Base-by-base conservation (phyloP, 371 early-diverging fungal genomes). In the Mortierella sp. region DNA sequence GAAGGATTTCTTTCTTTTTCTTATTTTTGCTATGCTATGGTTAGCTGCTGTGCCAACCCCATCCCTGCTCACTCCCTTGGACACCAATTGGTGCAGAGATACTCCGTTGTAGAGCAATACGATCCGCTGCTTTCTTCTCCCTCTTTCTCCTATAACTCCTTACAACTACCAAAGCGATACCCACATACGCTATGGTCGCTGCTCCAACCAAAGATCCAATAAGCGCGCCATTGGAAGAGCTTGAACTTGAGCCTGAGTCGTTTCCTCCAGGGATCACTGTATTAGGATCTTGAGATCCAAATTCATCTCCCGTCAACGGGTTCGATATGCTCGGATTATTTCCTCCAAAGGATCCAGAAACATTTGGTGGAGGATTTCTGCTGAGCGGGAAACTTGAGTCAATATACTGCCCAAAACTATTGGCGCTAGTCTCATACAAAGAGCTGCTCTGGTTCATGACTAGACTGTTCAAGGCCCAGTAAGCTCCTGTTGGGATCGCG, bases 11-110 rank as follows among this genome's bases (percentile, higher is more conserved):
- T 35, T 35, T 35, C 35, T 35, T 35, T 35, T 35, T 35, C 0
- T 35, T 35, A 3, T 32, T 32, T 52, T 22, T 6, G 9, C 16
- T 4, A 28, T 52, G 22, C 22, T 52, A 12, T 28, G 28, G 11
- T 28, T 55, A 55, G 20, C 55, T 28, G 24, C 62, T 52, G 18
- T 77, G 72, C 78, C 78, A 78, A 14, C 66, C 70, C 78, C 78
- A 78, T 40, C 73, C 78, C 32, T 78, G 78, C 3, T 60, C n/a
- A 24, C 70, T 57, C 22, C 59, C 69, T 35, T 59, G 64, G 9
- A 70, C 66, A 20, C 55, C 32, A 22, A 77, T 49, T 4, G 78
- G 78, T n/a, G 63, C 70, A n/a, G 78, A 78, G 58, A 78, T 73
- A 20, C 59, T 73, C 28, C 49, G 26, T 45, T 72, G 63, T 6